Base-by-base conservation (phyloP, 176 grass and related monocot species). In the Carex scoparia region DNA sequence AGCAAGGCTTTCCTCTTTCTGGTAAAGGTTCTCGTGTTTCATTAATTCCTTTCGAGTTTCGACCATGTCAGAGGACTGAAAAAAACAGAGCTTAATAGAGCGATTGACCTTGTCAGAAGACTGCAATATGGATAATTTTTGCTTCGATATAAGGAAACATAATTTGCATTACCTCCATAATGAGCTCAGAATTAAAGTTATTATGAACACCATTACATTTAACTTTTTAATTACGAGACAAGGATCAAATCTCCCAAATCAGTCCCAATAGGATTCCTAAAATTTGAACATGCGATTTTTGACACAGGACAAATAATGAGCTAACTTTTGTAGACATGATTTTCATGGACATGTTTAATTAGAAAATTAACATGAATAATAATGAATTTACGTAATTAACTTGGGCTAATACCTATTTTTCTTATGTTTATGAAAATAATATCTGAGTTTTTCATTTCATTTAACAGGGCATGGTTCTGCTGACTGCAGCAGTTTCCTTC, bases 401-500 rank as follows among this genome's bases (percentile, higher is more conserved):
- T 5, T 23, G 37, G 14, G 11, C 12, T 37, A 4, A 15, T 7
- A 70, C 30, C 7, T 14, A 32, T 31, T 76, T 40, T 73, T 1
- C 37, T 23, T 49, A 27, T 73, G 40, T 48, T 30, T 54, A 23
- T 31, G 4, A 54, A 76, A 53, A 16, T 3, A 31, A 54, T 30
- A 76, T 30, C 18, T 48, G 4, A 31, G 13, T 19, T 3, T 16
- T 74, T 77, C 2, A 77, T 56, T 31, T 32, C 15, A 74, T 27
- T 83, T 63, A 44, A 27, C 59, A 85, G 84, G 55, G 84, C 55
- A 85, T 85, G 69, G 55, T 78, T 59, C 27, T 85, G 16, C 27
- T 77, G 35, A 63, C 51, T 12, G 55, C 69, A 14, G 54, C 55
- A 42, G 80, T 83, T 38, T 51, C 42, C 62, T 83, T 83, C 40